Base-by-base conservation (phyloP, 306 rosid genomes). In the Senna tora region DNA sequence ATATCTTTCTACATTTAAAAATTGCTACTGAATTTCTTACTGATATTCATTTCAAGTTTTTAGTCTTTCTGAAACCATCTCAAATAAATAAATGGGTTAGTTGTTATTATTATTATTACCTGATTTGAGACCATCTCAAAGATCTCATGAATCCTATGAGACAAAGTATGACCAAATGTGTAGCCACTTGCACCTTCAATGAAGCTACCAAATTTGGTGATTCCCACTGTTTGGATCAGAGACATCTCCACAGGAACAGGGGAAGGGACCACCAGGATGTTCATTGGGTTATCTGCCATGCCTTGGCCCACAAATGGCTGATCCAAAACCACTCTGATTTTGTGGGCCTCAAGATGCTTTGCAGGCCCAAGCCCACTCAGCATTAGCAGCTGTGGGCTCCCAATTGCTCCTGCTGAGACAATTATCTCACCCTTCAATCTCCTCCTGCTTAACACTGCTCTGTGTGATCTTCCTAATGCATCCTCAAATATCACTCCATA, bases 261-360 rank as follows among this genome's bases (percentile, higher is more conserved):
- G 6, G 98, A 89, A 8, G 94, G 96, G 25, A 89, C 80, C 13
- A 79, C 33, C 13, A 88, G 65, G 25, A 58, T 8, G 30, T 89
- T 92, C 90, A 83, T 77, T 66, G 97, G 96, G 25, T 85, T 89
- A 79, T 91, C 96, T 15, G 96, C 91, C 96, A 87, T 82, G 25
- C 91, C 91, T 58, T 85, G 86, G 4, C 94, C 96, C 36, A 92
- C 90, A 60, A 86, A 53, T 1, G 96, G 89, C 20, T 83, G 86
- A 64, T 89, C 75, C 82, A 82, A 28, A n/a, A 87, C 74, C 34
- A 88, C 79, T 58, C 73, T 7, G 65, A 87, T 84, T 5, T 84
- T 69, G 47, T 83, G 96, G 60, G 86, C 83, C 68, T 21, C 6
- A n/a, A 92, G 90, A 80, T 92, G 94, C 5, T 46, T 63, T 11